These are phyloP conservation scores for Aspergillus pseudoterreus DNA, from an alignment of 2,329 filamentous ascomycete species.

Conservation along the genomic window DNA sequence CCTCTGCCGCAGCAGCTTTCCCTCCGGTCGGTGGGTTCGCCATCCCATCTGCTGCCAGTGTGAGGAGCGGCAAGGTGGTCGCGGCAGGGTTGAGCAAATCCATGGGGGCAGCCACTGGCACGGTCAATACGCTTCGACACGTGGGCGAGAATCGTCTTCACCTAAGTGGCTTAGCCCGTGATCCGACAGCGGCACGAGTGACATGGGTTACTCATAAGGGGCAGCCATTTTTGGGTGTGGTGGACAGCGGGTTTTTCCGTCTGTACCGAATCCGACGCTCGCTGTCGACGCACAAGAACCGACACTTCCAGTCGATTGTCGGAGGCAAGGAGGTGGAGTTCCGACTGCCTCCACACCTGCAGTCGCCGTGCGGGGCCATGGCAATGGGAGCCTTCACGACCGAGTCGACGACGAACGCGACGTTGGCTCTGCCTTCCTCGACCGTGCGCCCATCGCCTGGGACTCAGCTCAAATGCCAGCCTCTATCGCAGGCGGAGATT, in stretches of 20 bases:
- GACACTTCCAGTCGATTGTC: constrained; percentile 51
- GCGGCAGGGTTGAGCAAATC: constrained; percentile 50
- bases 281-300: constrained; percentile 51
- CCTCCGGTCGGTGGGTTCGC: constrained; percentile 42
- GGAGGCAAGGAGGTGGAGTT: constrained; percentile 63
- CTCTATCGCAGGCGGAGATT: constrained; percentile 78
- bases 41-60: constrained; percentile 44
- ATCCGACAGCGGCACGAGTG: constrained; percentile 40
- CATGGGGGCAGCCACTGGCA: constrained; percentile 46
- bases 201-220: constrained; percentile 45
- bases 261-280: constrained; percentile 41
- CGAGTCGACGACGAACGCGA: constrained; percentile 29
- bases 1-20: constrained; percentile 44
- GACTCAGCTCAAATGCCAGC: constrained; percentile 42
- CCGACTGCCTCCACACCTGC: constrained; percentile 61
- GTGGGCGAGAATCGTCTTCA: constrained; percentile 48
- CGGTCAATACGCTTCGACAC: constrained; percentile 46
- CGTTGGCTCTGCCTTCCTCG: constrained; percentile 40
- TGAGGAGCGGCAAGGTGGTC: constrained; percentile 45
- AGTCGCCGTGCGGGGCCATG: constrained; percentile 55
- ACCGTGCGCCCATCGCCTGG: constrained; percentile 41
- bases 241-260: constrained; percentile 44
- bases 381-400: constrained; percentile 56
- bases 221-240: constrained; percentile 40
- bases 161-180: constrained; percentile 37